Conservation (phyloP, 2,329 filamentous ascomycete species). For the Cladosporium sp. region DNA sequence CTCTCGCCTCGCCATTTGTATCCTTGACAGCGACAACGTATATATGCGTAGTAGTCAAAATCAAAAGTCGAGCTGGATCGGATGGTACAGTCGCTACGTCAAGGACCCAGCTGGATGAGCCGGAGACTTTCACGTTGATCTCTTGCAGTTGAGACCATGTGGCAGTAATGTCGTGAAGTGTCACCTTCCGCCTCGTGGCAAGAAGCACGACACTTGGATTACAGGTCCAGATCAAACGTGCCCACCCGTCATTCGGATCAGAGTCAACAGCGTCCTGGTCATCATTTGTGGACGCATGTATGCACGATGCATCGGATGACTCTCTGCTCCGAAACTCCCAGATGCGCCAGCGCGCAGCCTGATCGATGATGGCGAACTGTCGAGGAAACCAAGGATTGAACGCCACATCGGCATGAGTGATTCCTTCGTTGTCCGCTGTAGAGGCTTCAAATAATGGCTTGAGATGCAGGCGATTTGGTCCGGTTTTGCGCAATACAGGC, state of each 20-base stretch:
- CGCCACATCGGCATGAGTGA: constrained; percentile 57
- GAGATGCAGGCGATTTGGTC: constrained; percentile 29
- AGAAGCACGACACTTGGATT: constrained; percentile 49
- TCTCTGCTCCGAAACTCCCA: constrained; percentile 52
- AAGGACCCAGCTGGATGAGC: constrained; percentile 49
- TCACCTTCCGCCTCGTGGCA: constrained; percentile 43
- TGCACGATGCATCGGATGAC: constrained; percentile 3
- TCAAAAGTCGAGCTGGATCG: constrained; percentile 49
- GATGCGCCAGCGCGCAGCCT: constrained; percentile 62
- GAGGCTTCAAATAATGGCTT: constrained; percentile 54
- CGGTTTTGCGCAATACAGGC: constrained; percentile 42
- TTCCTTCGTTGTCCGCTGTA: constrained; percentile 50
- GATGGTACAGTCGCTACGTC: constrained; percentile 50
- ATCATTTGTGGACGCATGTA: constrained; percentile 13
- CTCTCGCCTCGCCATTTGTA: constrained; percentile 25
- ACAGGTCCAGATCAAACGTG: constrained; percentile 46
- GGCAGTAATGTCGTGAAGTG: constrained; percentile 32
- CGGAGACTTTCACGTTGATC: constrained; percentile 25
- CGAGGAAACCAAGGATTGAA: constrained; percentile 61
- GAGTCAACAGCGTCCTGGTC: constrained; percentile 33
- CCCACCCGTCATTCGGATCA: constrained; percentile 46
- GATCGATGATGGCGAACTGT: constrained; percentile 64
- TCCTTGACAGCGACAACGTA: constrained; percentile 12
- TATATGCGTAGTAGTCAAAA: constrained; percentile 55
- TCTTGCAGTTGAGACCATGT: constrained; percentile 22